Conservation (phyloP, 1,284 basidiomycete species). For the Ceratobasidium sp. region DNA sequence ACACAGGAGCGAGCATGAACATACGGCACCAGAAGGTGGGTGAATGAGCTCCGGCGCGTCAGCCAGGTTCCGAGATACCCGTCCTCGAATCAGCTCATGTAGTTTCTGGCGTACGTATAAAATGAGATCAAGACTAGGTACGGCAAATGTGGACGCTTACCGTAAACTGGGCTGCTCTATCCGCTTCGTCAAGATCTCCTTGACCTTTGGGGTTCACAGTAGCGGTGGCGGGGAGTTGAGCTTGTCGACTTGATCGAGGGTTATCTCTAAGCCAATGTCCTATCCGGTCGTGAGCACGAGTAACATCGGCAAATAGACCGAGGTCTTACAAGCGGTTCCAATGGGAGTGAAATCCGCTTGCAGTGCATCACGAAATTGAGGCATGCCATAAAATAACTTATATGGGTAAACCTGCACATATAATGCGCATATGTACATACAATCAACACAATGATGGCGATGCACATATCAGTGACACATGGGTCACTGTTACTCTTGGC, state of each 20-base stretch:
- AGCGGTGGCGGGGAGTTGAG: slow-evolving; percentile 58
- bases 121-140: slow-evolving; percentile 12
- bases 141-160: slow-evolving; percentile 55
- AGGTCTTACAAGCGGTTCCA: too few relatives aligned
- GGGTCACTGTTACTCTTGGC: too few relatives aligned
- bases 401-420: too few relatives aligned
- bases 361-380: too few relatives aligned
- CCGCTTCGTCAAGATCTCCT: slow-evolving; percentile 96
- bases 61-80: slow-evolving; percentile 94
- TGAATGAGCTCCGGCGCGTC: slow-evolving; percentile 99
- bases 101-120: slow-evolving; percentile 73
- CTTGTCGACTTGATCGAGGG: slow-evolving; percentile 59
- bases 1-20: slow-evolving; percentile 70
- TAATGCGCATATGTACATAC: too few relatives aligned
- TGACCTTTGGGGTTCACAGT: slow-evolving; percentile 87
- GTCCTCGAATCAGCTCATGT: slow-evolving; percentile 96
- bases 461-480: too few relatives aligned
- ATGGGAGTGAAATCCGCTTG: too few relatives aligned
- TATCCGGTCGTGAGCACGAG: slow-evolving; percentile 50
- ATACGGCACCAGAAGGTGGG: slow-evolving; percentile 86
- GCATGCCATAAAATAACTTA: too few relatives aligned
- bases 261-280: slow-evolving; percentile 89
- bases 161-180: slow-evolving; percentile 93
- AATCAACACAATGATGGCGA: too few relatives aligned
- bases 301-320: too few relatives aligned